These are phyloP conservation scores for Cryptococcus hybrid DNA, from an alignment of 1,284 basidiomycete species.

Conservation along the genomic window DNA sequence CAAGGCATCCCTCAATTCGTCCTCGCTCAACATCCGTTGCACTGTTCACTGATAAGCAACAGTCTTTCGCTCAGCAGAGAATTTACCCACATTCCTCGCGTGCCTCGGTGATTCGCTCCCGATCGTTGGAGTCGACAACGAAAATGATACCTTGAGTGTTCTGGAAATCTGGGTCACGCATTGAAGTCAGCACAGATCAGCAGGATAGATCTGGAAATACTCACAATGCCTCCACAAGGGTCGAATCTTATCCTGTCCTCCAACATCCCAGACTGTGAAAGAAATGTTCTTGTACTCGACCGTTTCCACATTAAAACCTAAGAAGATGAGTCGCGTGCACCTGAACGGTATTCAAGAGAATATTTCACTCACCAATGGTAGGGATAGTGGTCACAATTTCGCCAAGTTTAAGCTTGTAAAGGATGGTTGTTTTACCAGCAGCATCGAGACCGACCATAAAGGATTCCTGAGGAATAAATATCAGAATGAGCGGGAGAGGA, in stretches of 20 bases:
- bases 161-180: constrained; percentile 84
- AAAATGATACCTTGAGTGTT: constrained; percentile 99
- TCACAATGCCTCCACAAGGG: constrained; percentile 99
- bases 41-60: constrained; percentile 48
- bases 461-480: constrained; percentile 52
- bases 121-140: constrained; percentile 99
- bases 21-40: constrained; percentile 99
- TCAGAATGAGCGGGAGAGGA: neutral
- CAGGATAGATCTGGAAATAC: constrained; percentile 16
- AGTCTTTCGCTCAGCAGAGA: neutral
- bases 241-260: constrained; percentile 83
- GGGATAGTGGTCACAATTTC: constrained; percentile 99
- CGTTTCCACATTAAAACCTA: constrained; percentile 97
- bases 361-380: constrained; percentile 79
- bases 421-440: constrained; percentile 95
- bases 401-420: constrained; percentile 97
- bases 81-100: constrained; percentile 76
- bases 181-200: neutral
- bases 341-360: neutral
- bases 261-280: constrained; percentile 88
- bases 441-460: constrained; percentile 92
- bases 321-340: constrained; percentile 13
- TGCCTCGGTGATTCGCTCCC: constrained; percentile 98
- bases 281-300: constrained; percentile 91
- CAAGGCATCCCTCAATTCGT: constrained; percentile 97